phyloP scores from a whole-genome alignment of 345 rosid genomes.

The Populus simonii region DNA sequence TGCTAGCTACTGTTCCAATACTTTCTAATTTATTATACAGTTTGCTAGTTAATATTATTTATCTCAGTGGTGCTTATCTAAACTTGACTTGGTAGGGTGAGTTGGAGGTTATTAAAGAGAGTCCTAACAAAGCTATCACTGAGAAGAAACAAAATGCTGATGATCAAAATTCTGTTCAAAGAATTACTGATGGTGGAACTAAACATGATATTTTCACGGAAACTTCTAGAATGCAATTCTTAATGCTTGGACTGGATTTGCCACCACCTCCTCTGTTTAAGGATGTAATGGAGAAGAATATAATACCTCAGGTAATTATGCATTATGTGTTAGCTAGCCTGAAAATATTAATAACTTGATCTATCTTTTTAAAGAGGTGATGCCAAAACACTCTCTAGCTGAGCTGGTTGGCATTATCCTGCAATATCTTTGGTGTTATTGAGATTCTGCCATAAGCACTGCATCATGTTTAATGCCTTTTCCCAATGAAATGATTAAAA shows the following conservation, averaged over 20 bases:
- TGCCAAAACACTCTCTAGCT: background rate
- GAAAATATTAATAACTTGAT: background rate
- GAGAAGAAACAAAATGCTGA: conserved; percentile 45
- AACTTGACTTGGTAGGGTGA: conserved; percentile 55
- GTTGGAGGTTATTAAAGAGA: conserved; percentile 80
- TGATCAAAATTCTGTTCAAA: conserved; percentile 26
- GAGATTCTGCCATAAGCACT: background rate
- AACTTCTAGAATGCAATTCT: conserved; percentile 79
- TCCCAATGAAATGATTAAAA: background rate
- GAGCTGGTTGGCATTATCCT: background rate
- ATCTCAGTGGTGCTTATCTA: conserved; percentile 11
- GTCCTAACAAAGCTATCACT: conserved; percentile 45
- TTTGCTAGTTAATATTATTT: background rate
- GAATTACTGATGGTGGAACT: conserved; percentile 27
- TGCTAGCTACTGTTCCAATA: conserved; percentile 16
- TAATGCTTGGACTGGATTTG: conserved; percentile 97
- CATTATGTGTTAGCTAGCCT: background rate
- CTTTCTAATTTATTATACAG: background rate
- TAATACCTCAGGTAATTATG: conserved; percentile 81
- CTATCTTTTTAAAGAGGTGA: background rate
- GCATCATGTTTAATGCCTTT: background rate
- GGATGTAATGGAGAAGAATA: conserved; percentile 99
- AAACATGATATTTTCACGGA: conserved; percentile 35
- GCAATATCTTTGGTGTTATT: background rate
- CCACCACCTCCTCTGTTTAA: conserved; percentile 97